Evolutionary conservation across 2,329 filamentous ascomycete species (phyloP), one percentile per base, ranked within the genome.

Genomic region (Aschersonia sp.): DNA sequence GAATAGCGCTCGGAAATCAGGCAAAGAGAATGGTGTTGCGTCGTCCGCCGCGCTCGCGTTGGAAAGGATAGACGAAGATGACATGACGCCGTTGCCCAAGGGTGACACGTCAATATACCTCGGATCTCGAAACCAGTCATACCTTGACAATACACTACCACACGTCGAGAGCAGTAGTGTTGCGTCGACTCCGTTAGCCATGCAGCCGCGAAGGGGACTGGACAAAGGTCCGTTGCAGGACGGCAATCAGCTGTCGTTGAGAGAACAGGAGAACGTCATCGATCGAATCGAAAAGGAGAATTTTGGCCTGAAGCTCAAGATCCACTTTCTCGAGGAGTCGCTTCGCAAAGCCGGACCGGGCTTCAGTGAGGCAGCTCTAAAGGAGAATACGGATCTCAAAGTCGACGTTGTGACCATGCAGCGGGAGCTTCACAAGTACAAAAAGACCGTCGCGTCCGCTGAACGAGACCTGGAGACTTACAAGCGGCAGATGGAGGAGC

Each of bases 281-380:
- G 87, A 96, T 67, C 86, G 86, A 60, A 90, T 98, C 57, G 88
- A 96, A 61, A 98, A 98, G 69, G 92, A 97, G 60, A 98, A 98
- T 60, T 98, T 97, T 61, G 87, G 87, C 30, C 73, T 98, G 47
- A 97, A 97, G 65, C 76, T 97, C 56, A 96, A 95, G 65, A 95
- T 97, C 47, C 88, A 97, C 64, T 98, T 94, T 62, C 75, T 98
- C 48, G 88, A 98, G 63, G 87, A 97, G 56, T 86, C 87, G 11
- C 68, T 98, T 45, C 79, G 83, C 47, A 95, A 94, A 62, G 79
- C 84, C 47, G 90, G 90, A 1, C 88, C 87, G 6, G 87, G 89
- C 48, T 92, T 89, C 69, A 94, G 89, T 58, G 85, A 94, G 63
- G 80, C 81, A 32, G 87, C 90, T 4, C 70, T 98, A 31, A 87